Conservation (phyloP, 202 grass and related monocot species). For the Schoenoplectus triqueter region DNA sequence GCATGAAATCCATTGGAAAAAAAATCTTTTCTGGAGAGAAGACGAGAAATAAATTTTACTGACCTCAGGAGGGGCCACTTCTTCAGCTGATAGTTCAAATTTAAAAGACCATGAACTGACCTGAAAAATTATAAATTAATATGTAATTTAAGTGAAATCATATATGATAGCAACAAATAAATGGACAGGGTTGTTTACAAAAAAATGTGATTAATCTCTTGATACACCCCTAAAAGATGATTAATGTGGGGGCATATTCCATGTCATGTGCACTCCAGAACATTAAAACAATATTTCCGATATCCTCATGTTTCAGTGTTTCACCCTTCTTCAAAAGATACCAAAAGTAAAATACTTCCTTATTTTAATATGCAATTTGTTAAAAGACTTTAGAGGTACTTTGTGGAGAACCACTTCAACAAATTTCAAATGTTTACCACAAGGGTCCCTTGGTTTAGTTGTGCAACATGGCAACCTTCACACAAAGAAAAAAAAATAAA, state of each 20-base stretch:
- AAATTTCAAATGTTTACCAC: background rate
- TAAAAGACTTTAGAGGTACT: background rate
- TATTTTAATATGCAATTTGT: background rate
- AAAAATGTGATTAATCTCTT: background rate
- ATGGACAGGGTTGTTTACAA: background rate
- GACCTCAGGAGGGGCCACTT: constrained; percentile 61
- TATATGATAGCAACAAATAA: background rate
- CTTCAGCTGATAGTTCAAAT: constrained; percentile 58
- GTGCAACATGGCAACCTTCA: background rate
- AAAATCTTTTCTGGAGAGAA: background rate
- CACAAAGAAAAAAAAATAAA: background rate
- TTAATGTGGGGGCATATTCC: background rate
- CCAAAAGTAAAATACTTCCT: background rate
- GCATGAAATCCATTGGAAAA: background rate
- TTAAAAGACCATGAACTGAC: constrained; percentile 81
- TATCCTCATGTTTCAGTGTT: background rate
- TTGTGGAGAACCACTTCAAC: background rate
- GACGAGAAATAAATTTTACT: constrained; percentile 15
- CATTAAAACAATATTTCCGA: background rate
- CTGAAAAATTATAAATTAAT: constrained; percentile 49
- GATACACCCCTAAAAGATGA: background rate
- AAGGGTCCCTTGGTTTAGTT: background rate
- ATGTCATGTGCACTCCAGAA: background rate
- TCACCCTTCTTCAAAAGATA: background rate
- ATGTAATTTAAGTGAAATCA: constrained; percentile 42